Evolutionary conservation across 768 basidiomycete genomes (phyloP).

Genomic region (Tulasnella calospora): DNA sequence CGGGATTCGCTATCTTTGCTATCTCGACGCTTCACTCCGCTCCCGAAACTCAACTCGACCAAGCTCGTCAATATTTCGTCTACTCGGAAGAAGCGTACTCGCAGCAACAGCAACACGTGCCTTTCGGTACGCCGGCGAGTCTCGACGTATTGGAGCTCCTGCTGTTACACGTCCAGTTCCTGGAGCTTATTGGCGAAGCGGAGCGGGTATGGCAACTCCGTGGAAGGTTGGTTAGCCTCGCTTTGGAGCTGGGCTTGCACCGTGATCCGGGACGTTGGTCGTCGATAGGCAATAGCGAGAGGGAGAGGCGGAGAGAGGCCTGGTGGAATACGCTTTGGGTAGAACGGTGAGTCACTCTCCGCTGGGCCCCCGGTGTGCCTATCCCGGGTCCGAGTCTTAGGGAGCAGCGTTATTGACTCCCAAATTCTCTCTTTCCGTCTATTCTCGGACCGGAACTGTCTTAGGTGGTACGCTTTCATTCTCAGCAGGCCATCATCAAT

Average conservation of each 20-base stretch:
- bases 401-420: constrained; percentile 12
- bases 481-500: constrained; percentile 74
- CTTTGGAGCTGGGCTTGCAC: constrained; percentile 77
- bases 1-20: constrained; percentile 69
- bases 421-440: not conserved
- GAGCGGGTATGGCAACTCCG: constrained; percentile 77
- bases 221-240: constrained; percentile 69
- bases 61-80: constrained; percentile 35
- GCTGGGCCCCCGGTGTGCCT: not conserved
- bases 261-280: constrained; percentile 76
- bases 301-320: constrained; percentile 78
- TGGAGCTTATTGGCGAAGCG: constrained; percentile 58
- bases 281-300: constrained; percentile 55
- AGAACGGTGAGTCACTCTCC: constrained; percentile 54
- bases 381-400: not conserved
- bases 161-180: constrained; percentile 64
- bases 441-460: not conserved
- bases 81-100: not conserved
- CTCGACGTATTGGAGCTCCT: constrained; percentile 73
- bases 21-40: constrained; percentile 70
- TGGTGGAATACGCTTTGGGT: constrained; percentile 86
- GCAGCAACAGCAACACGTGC: not conserved
- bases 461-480: constrained; percentile 82
- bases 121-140: constrained; percentile 33
- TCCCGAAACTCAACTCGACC: constrained; percentile 55